These are phyloP conservation scores for Dictyostelium intermedium DNA, from an alignment of 78 protist species.

Conservation along the genomic window DNA sequence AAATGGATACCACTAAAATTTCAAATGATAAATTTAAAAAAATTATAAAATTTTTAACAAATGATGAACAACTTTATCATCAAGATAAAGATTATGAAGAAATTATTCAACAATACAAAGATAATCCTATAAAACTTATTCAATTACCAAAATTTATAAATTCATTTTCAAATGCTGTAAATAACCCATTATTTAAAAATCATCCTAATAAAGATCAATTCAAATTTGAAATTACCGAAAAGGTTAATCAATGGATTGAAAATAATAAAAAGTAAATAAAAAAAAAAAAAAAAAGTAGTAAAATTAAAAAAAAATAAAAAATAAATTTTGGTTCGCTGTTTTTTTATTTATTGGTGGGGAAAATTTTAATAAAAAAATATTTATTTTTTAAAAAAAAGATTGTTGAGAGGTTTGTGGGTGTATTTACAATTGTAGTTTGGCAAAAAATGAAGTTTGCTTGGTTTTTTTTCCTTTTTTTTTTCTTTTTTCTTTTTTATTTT, in stretches of 20 bases:
- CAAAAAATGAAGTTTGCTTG: not conserved
- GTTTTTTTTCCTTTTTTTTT: not conserved
- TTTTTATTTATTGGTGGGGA: not conserved
- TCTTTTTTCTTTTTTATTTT: not conserved
- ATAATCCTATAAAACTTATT: conserved; percentile 6
- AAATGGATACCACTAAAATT: not conserved
- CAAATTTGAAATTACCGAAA: conserved; percentile 15
- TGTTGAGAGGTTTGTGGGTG: not conserved
- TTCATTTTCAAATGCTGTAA: conserved; percentile 63
- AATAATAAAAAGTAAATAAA: not conserved
- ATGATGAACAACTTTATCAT: not conserved
- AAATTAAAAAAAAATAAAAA: not conserved
- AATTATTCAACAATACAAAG: not conserved
- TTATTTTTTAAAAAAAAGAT: not conserved
- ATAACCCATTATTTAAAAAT: conserved; percentile 33
- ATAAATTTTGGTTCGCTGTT: not conserved
- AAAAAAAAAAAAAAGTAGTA: not conserved
- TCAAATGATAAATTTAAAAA: conserved; percentile 33
- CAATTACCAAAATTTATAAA: conserved; percentile 54
- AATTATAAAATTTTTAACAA: conserved; percentile 12
- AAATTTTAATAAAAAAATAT: not conserved
- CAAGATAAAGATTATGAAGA: not conserved
- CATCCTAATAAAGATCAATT: not conserved
- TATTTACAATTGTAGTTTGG: not conserved
- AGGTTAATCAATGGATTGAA: conserved; percentile 40